Percentiles rank a stretch among this genome's conserved stretches.
These are phyloP conservation scores for Lactifluus piperatus DNA, from an alignment of 768 basidiomycete species.

Conservation along the genomic window DNA sequence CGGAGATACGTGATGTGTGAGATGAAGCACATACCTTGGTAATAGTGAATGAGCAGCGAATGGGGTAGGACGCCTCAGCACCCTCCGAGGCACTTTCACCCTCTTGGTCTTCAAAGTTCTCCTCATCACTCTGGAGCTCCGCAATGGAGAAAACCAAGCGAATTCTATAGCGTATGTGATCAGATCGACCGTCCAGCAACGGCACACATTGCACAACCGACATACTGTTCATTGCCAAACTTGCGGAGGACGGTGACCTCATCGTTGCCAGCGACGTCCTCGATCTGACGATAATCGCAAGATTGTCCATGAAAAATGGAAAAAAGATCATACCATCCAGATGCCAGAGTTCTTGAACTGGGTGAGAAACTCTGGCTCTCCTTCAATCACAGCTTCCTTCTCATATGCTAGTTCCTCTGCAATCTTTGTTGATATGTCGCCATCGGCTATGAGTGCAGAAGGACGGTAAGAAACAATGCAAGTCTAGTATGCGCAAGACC, in stretches of 20 bases:
- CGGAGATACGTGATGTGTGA: neutral
- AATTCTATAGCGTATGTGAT: slow-evolving; percentile 41
- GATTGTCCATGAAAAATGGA: neutral
- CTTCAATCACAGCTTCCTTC: slow-evolving; percentile 42
- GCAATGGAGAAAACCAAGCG: slow-evolving; percentile 89
- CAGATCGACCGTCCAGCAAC: neutral
- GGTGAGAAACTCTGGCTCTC: slow-evolving; percentile 68
- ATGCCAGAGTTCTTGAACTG: slow-evolving; percentile 62
- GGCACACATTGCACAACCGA: slow-evolving; percentile 12
- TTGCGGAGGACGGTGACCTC: slow-evolving; percentile 75
- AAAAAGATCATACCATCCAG: slow-evolving; percentile 56
- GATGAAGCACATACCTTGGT: slow-evolving; percentile 51
- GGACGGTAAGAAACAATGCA: neutral
- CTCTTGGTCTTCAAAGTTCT: slow-evolving; percentile 30
- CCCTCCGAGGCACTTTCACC: slow-evolving; percentile 34
- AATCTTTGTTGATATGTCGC: slow-evolving; percentile 65
- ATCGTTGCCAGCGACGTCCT: slow-evolving; percentile 63
- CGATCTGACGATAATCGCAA: slow-evolving; percentile 38
- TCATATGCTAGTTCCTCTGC: slow-evolving; percentile 83
- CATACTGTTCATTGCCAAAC: slow-evolving; percentile 86
- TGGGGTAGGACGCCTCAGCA: slow-evolving; percentile 44
- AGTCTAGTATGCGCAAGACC: neutral
- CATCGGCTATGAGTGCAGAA: slow-evolving; percentile 44
- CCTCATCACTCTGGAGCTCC: slow-evolving; percentile 54
- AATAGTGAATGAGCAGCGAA: slow-evolving; percentile 75